A percentile compares a stretch with the other conserved stretches of the same genome.
These are phyloP conservation scores for Leishmania turanica DNA, from an alignment of 208 protist species.

Conservation along the genomic window DNA sequence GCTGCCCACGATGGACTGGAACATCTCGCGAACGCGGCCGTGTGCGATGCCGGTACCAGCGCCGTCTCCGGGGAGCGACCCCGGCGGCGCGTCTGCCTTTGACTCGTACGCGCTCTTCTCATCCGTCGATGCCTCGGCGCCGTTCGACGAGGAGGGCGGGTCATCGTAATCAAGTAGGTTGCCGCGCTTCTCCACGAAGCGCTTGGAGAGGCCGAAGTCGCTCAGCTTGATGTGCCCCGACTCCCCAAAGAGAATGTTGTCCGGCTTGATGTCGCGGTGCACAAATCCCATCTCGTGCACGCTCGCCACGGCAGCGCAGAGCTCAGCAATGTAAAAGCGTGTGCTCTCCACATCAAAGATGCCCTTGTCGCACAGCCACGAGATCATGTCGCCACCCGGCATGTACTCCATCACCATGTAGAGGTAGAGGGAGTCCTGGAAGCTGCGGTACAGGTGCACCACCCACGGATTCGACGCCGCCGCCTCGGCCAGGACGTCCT, in stretches of 20 bases:
- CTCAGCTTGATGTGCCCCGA: conserved; percentile 98
- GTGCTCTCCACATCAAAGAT: conserved; percentile 87
- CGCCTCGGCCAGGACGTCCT: conserved; percentile 89
- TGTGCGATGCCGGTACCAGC: conserved; percentile 23
- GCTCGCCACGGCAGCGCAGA: conserved; percentile 88
- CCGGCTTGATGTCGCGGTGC: conserved; percentile 98
- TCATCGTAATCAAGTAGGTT: conserved; percentile 70
- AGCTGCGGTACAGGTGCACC: conserved; percentile 89
- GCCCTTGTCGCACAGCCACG: conserved; percentile 88
- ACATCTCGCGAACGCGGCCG: conserved; percentile 54
- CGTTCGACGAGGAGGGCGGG: conserved; percentile 19
- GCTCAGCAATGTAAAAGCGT: conserved; percentile 93
- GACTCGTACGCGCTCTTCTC: conserved; percentile 14
- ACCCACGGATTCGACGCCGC: conserved; percentile 88
- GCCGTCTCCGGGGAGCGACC: neutral
- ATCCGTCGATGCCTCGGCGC: conserved; percentile 6
- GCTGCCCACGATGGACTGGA: conserved; percentile 95
- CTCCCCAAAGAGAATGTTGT: conserved; percentile 97
- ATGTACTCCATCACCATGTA: conserved; percentile 97
- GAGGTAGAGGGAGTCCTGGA: conserved; percentile 92
- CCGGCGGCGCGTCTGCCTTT: conserved; percentile 4
- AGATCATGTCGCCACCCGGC: conserved; percentile 94
- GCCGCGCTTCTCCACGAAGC: conserved; percentile 67
- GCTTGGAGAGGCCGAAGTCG: conserved; percentile 97
- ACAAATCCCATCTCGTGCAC: conserved; percentile 93